Evolutionary conservation across 2,329 filamentous ascomycete species (phyloP).

Genomic region (Aspergillus fumigatus): DNA sequence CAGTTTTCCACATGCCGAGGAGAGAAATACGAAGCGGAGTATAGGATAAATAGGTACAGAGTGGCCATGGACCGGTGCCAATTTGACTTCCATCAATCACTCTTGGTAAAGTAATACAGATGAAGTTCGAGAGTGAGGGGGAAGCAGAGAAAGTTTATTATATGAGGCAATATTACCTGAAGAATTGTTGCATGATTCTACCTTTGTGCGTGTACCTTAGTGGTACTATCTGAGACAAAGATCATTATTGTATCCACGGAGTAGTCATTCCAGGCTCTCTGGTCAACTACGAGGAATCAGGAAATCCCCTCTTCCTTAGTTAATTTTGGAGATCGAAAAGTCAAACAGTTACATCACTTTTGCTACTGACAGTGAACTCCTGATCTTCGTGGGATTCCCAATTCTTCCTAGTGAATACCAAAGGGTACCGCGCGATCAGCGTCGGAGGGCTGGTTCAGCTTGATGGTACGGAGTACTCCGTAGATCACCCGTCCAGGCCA

Average conservation of each 20-base stretch:
- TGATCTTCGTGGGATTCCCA: background rate
- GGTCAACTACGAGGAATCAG: background rate
- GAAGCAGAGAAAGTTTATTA: background rate
- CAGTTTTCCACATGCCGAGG: background rate
- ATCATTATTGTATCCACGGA: background rate
- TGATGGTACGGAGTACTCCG: slow-evolving; percentile 1
- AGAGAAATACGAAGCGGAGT: background rate
- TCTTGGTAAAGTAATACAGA: slow-evolving; percentile 3
- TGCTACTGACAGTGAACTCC: background rate
- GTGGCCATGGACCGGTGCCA: background rate
- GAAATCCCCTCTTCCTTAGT: background rate
- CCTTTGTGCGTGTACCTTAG: background rate
- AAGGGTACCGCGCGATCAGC: background rate
- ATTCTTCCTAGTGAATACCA: background rate
- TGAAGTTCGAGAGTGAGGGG: background rate
- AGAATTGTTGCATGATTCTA: slow-evolving; percentile 9
- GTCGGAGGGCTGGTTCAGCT: background rate
- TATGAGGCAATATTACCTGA: slow-evolving; percentile 7
- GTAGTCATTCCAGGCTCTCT: background rate
- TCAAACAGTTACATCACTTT: background rate
- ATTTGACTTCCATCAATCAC: background rate
- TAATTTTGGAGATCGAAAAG: background rate
- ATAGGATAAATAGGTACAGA: background rate
- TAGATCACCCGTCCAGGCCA: slow-evolving; percentile 8
- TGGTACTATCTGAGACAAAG: background rate